These are phyloP conservation scores for Neurospora sp. DNA, from an alignment of 2,329 filamentous ascomycete species.

Conservation along the genomic window DNA sequence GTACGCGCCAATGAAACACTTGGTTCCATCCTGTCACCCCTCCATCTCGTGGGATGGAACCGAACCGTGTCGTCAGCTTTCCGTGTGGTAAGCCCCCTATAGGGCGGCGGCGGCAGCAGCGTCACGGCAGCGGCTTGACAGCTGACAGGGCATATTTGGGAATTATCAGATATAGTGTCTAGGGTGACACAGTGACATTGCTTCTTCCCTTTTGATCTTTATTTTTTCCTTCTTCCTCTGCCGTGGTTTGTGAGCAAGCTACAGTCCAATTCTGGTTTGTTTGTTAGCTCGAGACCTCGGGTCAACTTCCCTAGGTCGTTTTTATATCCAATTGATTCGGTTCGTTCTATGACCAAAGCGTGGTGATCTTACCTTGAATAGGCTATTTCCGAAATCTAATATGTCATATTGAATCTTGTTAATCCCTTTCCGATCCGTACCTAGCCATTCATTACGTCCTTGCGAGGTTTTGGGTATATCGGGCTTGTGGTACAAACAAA, in stretches of 20 bases:
- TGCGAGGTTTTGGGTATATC: background rate
- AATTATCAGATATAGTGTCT: background rate
- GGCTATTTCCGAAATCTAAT: background rate
- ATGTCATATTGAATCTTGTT: background rate
- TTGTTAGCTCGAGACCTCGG: background rate
- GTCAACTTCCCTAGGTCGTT: background rate
- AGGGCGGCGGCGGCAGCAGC: background rate
- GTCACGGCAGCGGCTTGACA: background rate
- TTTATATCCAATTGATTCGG: background rate
- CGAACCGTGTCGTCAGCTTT: background rate
- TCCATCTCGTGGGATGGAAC: background rate
- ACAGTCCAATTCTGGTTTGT: background rate
- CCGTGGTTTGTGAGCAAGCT: background rate
- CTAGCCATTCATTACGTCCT: no score
- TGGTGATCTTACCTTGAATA: background rate
- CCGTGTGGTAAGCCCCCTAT: background rate
- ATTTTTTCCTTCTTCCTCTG: background rate
- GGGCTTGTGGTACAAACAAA: background rate
- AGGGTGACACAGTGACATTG: background rate
- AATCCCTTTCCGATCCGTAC: no score
- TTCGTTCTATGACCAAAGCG: background rate
- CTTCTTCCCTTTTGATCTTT: background rate
- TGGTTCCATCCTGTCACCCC: background rate
- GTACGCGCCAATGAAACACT: background rate
- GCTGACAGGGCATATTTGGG: background rate